Base-by-base conservation (phyloP, 2,329 filamentous ascomycete species). In the Colletotrichum kahawae region DNA sequence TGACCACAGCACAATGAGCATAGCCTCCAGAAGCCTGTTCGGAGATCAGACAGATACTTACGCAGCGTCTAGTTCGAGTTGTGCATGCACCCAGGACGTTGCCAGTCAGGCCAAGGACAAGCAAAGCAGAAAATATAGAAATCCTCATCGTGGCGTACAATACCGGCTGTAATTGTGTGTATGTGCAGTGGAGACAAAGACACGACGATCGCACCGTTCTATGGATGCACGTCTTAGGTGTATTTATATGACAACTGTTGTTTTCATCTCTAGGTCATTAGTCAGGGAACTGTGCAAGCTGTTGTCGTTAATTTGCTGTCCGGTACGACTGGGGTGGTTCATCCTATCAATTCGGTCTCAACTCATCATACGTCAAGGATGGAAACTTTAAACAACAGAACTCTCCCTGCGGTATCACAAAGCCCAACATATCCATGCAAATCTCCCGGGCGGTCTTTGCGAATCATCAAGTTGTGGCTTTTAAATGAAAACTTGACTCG, bases 341-440 rank as follows among this genome's bases (percentile, higher is more conserved):
- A 48, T 48, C 43, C n/a, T 48, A 21, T 48, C 6, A 48, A 21
- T 21, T 48, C 6, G 10, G 43, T n/a, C 43, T 48, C 43, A 3
- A 12, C 18, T 13, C 43, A 48, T 48, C 6, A 21, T n/a, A 21
- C n/a, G n/a, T 21, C 43, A 13, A 51, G 2, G n/a, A 10, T 51
- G n/a, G 10, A 51, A 21, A 7, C 4, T 2, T 21, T n/a, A n/a
- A n/a, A 12, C 4, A 5, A 51, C 10, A 2, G 43, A 12, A 13
- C n/a, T 51, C 5, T 51, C 43, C 1, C 10, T n/a, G n/a, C 43
- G 9, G 4, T 21, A 51, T 21, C n/a, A 51, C n/a, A 51, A 7
- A 2, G 1, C n/a, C 3, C n/a, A 21, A 21, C 0, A 7, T 51
- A 10, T n/a, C 43, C 12, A 51, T 21, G 3, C 0, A 21, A 10